Conservation (phyloP, 1,139 yeast species). For the Chernovozyma aurita region DNA sequence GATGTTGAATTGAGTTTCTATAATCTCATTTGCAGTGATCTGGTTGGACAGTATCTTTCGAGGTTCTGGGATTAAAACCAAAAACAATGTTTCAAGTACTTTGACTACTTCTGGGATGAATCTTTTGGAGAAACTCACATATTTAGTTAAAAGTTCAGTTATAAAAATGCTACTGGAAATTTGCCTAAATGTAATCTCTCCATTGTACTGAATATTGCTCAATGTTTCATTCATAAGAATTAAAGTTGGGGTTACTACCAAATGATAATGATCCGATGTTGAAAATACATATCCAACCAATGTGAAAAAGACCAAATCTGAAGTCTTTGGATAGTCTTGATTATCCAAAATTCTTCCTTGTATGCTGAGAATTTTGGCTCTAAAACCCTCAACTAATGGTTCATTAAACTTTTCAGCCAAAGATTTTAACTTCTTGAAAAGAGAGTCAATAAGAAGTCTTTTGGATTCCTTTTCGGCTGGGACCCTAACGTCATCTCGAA, state of each 20-base stretch:
- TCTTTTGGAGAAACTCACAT: slow-evolving; percentile 78
- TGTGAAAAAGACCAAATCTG: slow-evolving; percentile 65
- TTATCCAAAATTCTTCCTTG: slow-evolving; percentile 41
- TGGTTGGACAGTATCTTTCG: slow-evolving; percentile 17
- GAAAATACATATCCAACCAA: slow-evolving; percentile 78
- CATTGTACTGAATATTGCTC: slow-evolving; percentile 24
- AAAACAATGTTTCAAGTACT: slow-evolving; percentile 52
- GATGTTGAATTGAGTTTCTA: slow-evolving; percentile 6
- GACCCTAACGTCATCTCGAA: slow-evolving; percentile 2
- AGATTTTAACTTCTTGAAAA: slow-evolving; percentile 50
- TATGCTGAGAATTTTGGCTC: slow-evolving; percentile 35
- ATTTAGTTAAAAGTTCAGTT: slow-evolving; percentile 60
- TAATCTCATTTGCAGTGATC: slow-evolving; percentile 11
- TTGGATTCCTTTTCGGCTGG: slow-evolving; percentile 7
- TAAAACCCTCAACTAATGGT: slow-evolving; percentile 47
- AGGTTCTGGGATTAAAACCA: slow-evolving; percentile 44
- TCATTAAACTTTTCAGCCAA: slow-evolving; percentile 66
- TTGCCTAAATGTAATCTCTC: slow-evolving; percentile 43
- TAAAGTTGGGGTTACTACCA: slow-evolving; percentile 80
- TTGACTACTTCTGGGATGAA: slow-evolving; percentile 72
- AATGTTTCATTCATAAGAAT: slow-evolving; percentile 70
- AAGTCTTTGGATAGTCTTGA: slow-evolving; percentile 23
- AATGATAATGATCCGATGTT: slow-evolving; percentile 93
- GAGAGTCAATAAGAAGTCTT: slow-evolving; percentile 28
- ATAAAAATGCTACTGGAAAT: slow-evolving; percentile 50